Base-by-base conservation (phyloP, 1,284 basidiomycete genomes). In the Taiwanofungus camphoratus region DNA sequence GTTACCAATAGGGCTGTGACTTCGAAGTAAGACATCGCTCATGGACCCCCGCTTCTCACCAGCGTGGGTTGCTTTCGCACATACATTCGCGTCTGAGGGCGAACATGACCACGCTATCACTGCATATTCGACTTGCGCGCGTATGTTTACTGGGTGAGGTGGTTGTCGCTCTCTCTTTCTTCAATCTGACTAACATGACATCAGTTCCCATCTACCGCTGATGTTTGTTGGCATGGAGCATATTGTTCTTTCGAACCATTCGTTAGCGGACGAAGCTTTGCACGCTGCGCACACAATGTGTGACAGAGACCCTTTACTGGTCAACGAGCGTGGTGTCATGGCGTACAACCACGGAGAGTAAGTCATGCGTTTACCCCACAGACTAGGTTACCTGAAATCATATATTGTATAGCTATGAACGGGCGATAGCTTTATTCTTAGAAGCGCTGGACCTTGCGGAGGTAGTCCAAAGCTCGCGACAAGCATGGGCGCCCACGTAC, bases 181-280 rank as follows among this genome's bases (percentile, higher is more conserved):
- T 31, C 31, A 13, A 39, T 43, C 8, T 15, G 13, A 20, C 22
- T 30, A n/a, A 38, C 13, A 6, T 5, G 12, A 4, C 9, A 21
- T 6, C 50, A 92, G 91, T 12, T 92, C 92, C 1, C 93, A 98
- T 65, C 71, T 99, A 5, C 93, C 96, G 1, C 71, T 94, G 39
- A 80, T 97, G 62, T 99, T 94, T 61, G 92, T 99, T 37, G 96
- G 95, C 2, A 98, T 97, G 92, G 95, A 99, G 60, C 91, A 99
- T 54, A 86, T 99, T 36, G 86, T 88, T 58, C 73, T 98, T 5
- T 89, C 87, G 34, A 92, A 96, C 52, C 76, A 82, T 46, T 63
- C 69, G 13, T 74, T 94, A 26, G 96, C 96, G 1, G 81, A 88
- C 39, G 90, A 98, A 54, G 90, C 93, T 27, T 73, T 99, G 29